Evolutionary conservation across 2,329 filamentous ascomycete species (phyloP).

Genomic region (Xylaria sp.): DNA sequence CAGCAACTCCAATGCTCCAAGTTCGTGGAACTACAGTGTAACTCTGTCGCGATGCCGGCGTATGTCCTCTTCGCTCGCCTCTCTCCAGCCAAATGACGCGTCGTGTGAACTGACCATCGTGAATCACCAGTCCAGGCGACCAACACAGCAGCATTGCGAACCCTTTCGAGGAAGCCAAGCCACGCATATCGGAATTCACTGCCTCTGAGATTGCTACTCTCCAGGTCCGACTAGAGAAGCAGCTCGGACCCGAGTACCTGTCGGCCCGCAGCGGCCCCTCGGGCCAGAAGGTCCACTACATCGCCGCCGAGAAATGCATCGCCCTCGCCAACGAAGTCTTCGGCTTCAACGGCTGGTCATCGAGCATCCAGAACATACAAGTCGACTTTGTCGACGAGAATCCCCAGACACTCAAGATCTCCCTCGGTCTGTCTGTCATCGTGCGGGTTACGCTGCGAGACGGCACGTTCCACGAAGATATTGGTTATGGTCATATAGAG

Average conservation of each 20-base stretch:
- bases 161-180: constrained; percentile 80
- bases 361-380: constrained; percentile 92
- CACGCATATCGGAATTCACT: constrained; percentile 81
- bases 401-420: constrained; percentile 80
- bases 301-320: constrained; percentile 97
- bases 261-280: constrained; percentile 85
- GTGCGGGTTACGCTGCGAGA: constrained; percentile 90
- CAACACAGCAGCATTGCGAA: constrained; percentile 75
- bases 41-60: constrained; percentile 45
- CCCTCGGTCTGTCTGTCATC: constrained; percentile 87
- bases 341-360: constrained; percentile 75
- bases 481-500: constrained; percentile 96
- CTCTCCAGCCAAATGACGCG: constrained; percentile 27
- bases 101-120: constrained; percentile 35
- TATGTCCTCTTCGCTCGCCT: constrained; percentile 38
- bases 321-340: constrained; percentile 61
- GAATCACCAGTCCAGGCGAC: constrained; percentile 70
- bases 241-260: constrained; percentile 95
- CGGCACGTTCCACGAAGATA: constrained; percentile 97
- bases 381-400: constrained; percentile 96
- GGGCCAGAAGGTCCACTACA: constrained; percentile 89
- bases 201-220: constrained; percentile 91
- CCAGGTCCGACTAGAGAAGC: constrained; percentile 87
- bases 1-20: constrained; percentile 24
- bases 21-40: constrained; percentile 1